phyloP scores from a whole-genome alignment of 768 basidiomycete species.

The Tephrocybe rancida region DNA sequence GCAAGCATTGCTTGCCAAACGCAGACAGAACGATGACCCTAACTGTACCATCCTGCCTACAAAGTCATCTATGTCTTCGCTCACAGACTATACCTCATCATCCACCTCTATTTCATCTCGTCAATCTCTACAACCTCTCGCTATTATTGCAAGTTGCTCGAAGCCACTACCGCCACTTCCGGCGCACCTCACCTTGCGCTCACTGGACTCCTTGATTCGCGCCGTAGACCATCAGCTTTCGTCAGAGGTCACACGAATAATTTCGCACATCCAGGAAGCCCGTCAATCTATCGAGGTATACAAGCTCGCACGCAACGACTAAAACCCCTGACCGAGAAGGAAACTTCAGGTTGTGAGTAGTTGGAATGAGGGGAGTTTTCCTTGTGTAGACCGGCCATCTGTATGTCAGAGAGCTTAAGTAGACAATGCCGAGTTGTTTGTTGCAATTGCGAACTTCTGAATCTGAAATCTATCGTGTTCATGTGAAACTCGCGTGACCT shows the following conservation, averaged over 20 bases:
- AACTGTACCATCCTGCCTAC: neutral
- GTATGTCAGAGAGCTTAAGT: too few species aligned
- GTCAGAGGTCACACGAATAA: conserved; percentile 22
- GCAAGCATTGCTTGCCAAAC: neutral
- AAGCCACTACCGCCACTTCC: conserved; percentile 12
- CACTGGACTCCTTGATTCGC: conserved; percentile 34
- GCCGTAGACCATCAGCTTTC: conserved; percentile 33
- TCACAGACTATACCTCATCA: neutral
- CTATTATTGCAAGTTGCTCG: neutral
- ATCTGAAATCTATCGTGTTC: neutral
- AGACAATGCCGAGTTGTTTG: too few species aligned
- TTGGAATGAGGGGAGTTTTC: too few species aligned
- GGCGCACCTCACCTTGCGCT: neutral
- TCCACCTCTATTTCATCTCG: neutral
- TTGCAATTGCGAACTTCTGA: too few species aligned
- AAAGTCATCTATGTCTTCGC: neutral
- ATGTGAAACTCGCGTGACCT: conserved; percentile 11
- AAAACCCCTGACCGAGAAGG: neutral
- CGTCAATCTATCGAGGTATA: conserved; percentile 19
- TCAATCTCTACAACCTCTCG: too few species aligned
- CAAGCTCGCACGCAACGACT: conserved; percentile 13
- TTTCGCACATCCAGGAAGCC: conserved; percentile 24
- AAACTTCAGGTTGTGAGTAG: too few species aligned
- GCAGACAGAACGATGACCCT: neutral
- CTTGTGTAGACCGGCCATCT: too few species aligned